Conservation (phyloP, 768 basidiomycete genomes). For the Serendipita indica region DNA sequence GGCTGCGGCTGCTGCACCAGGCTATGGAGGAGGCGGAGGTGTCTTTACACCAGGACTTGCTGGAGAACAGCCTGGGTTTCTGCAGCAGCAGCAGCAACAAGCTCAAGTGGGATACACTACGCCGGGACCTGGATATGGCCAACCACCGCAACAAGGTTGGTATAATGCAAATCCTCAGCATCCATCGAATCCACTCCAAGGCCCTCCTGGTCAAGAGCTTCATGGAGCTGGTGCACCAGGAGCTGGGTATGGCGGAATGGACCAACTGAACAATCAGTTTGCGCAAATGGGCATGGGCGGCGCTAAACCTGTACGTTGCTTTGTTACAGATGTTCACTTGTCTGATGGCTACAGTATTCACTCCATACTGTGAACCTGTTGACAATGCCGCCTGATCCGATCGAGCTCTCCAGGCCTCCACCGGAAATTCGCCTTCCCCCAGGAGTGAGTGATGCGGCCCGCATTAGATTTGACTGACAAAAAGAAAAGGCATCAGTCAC, state of each 20-base stretch:
- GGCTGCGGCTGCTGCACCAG: slow-evolving; percentile 25
- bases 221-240: slow-evolving; percentile 19
- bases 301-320: slow-evolving; percentile 30
- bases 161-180: slow-evolving; percentile 31
- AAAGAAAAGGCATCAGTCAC: slow-evolving; percentile 45
- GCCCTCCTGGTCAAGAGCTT: slow-evolving; percentile 24
- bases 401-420: slow-evolving; percentile 62
- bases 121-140: slow-evolving; percentile 29
- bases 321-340: not conserved
- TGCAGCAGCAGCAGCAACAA: slow-evolving; percentile 39
- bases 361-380: slow-evolving; percentile 84
- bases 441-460: slow-evolving; percentile 27
- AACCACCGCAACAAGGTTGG: slow-evolving; percentile 37
- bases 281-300: slow-evolving; percentile 67
- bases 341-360: slow-evolving; percentile 31
- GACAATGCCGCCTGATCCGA: slow-evolving; percentile 82
- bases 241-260: slow-evolving; percentile 25
- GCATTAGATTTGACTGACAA: not conserved
- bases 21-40: slow-evolving; percentile 29
- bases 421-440: slow-evolving; percentile 85
- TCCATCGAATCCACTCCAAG: slow-evolving; percentile 30
- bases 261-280: slow-evolving; percentile 69
- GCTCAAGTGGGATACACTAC: slow-evolving; percentile 5
- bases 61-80: slow-evolving; percentile 49
- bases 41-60: slow-evolving; percentile 79